Conservation (phyloP, 2,329 filamentous ascomycete species). For the Podosphaera aphanis region DNA sequence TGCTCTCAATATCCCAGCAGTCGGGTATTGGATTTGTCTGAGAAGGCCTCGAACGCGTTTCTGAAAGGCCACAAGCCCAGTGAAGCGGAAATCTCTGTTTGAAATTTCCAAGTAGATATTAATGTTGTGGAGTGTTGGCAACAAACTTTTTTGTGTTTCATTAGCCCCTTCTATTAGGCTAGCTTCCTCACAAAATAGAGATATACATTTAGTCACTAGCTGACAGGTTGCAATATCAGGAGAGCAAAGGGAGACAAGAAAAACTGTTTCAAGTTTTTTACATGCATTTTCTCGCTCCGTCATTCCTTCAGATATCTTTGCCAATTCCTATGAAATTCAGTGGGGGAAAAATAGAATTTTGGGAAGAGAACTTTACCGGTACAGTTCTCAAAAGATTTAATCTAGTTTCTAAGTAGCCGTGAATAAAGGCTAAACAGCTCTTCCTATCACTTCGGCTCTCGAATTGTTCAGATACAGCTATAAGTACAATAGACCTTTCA, state of each 20-base stretch:
- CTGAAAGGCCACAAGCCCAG: slow-evolving; percentile 45
- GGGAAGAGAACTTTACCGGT: slow-evolving; percentile 8
- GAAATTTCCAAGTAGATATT: slow-evolving; percentile 38
- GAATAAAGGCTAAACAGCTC: slow-evolving; percentile 19
- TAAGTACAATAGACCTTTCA: slow-evolving; percentile 13
- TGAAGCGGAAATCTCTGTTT: slow-evolving; percentile 40
- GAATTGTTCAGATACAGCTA: slow-evolving; percentile 12
- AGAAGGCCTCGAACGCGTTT: slow-evolving; percentile 37
- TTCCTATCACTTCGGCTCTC: slow-evolving; percentile 10
- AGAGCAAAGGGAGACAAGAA: slow-evolving; percentile 40
- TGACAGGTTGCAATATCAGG: slow-evolving; percentile 42
- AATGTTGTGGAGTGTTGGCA: slow-evolving; percentile 33
- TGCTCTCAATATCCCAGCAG: slow-evolving; percentile 40
- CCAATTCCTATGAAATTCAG: slow-evolving; percentile 23
- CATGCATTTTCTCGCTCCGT: slow-evolving; percentile 28
- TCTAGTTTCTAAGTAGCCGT: slow-evolving; percentile 32
- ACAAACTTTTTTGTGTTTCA: slow-evolving; percentile 25
- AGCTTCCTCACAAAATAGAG: slow-evolving; percentile 37
- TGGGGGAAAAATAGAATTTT: background rate
- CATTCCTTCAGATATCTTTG: slow-evolving; percentile 28
- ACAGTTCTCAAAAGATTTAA: slow-evolving; percentile 24
- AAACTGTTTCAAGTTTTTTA: slow-evolving; percentile 34
- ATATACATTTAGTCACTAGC: slow-evolving; percentile 36
- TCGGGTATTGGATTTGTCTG: slow-evolving; percentile 36
- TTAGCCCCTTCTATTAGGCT: slow-evolving; percentile 27